A percentile compares a stretch with the other conserved stretches of the same genome.
Evolutionary conservation across 257 asterid species (phyloP).

Genomic region (Jacaranda copaia): DNA sequence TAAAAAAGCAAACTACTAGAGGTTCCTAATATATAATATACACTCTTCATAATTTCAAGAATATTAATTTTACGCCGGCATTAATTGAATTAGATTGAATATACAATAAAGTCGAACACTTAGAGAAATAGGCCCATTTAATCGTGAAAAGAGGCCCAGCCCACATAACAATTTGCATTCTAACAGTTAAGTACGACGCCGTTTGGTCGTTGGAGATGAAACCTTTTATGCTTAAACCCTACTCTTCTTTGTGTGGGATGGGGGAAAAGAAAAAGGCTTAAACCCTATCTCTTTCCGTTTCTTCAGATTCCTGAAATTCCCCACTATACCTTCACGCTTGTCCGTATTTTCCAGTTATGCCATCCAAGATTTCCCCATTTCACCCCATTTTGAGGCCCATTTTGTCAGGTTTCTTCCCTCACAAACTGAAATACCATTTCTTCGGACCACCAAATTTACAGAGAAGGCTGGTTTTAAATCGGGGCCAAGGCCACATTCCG

Average conservation of each 20-base stretch:
- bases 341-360: conserved; percentile 47
- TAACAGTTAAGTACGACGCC: conserved; percentile 11
- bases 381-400: conserved; percentile 57
- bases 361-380: conserved; percentile 56
- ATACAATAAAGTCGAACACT: neutral
- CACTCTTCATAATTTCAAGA: too few species aligned
- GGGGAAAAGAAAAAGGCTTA: conserved; percentile 41
- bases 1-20: too few species aligned
- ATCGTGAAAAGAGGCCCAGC: conserved; percentile 1
- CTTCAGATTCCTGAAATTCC: conserved; percentile 20
- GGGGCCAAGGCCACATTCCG: conserved; percentile 11
- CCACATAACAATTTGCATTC: neutral
- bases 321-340: conserved; percentile 30
- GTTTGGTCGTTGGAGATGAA: neutral
- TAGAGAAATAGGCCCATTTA: conserved; percentile 26
- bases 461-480: conserved; percentile 40
- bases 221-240: conserved; percentile 45
- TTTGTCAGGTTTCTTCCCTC: conserved; percentile 67
- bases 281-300: conserved; percentile 55
- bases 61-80: too few species aligned
- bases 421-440: conserved; percentile 54
- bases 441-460: conserved; percentile 44
- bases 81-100: too few species aligned
- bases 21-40: too few species aligned
- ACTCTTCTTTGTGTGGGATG: too few species aligned